Evolutionary conservation across 345 rosid species (phyloP).

Genomic region (Lepidium didymum): DNA sequence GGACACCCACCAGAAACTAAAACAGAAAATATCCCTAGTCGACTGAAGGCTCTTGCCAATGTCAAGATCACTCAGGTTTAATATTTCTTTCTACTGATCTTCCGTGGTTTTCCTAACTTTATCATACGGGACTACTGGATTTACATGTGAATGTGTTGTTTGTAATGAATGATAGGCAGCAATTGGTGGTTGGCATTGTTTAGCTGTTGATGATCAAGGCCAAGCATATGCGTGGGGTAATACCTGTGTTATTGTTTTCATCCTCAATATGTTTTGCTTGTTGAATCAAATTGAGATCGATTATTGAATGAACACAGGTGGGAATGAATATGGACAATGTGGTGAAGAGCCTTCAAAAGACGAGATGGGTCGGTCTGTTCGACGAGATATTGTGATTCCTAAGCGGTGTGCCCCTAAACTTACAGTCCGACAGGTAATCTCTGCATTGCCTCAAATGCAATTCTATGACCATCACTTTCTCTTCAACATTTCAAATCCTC

Average conservation of each 20-base stretch:
- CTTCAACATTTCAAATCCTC: neutral
- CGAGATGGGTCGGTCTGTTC: slow-evolving; percentile 67
- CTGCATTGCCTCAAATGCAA: neutral
- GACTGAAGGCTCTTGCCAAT: slow-evolving; percentile 58
- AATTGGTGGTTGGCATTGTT: slow-evolving; percentile 99
- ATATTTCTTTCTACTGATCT: neutral
- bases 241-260: neutral
- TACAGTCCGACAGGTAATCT: slow-evolving; percentile 69
- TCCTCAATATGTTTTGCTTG: neutral
- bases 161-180: slow-evolving; percentile 62
- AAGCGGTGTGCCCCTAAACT: slow-evolving; percentile 84
- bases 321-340: slow-evolving; percentile 98
- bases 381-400: slow-evolving; percentile 86
- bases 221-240: slow-evolving; percentile 96
- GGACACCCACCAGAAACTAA: slow-evolving; percentile 89
- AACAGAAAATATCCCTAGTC: slow-evolving; percentile 83
- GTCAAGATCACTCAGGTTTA: slow-evolving; percentile 85
- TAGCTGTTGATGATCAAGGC: slow-evolving; percentile 98
- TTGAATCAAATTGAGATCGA: neutral
- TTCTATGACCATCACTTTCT: neutral
- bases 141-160: neutral
- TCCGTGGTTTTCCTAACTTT: neutral
- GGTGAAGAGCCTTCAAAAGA: slow-evolving; percentile 95
- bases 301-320: slow-evolving; percentile 42
- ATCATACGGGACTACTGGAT: neutral